Evolutionary conservation across 208 protist genomes (phyloP).

Genomic region (Trypanosoma rangeli): DNA sequence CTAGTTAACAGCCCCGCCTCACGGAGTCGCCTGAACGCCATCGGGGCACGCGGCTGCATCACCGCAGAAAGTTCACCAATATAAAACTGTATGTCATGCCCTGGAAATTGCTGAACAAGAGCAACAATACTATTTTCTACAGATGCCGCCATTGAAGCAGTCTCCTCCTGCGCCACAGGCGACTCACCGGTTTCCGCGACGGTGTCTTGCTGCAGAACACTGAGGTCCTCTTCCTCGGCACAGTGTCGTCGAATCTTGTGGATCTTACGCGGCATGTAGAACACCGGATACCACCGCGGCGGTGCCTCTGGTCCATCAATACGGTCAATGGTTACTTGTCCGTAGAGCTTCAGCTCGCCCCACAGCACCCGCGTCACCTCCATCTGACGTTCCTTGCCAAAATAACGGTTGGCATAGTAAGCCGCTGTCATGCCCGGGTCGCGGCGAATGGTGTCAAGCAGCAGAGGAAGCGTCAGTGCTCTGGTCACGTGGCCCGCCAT

Average conservation of each 20-base stretch:
- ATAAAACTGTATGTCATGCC: conserved; percentile 75
- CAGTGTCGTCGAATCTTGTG: conserved; percentile 64
- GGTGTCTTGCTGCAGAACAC: conserved; percentile 38
- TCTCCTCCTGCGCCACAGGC: conserved; percentile 13
- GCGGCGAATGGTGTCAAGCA: conserved; percentile 73
- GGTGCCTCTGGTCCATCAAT: conserved; percentile 49
- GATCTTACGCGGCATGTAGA: conserved; percentile 38
- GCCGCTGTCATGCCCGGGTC: conserved; percentile 79
- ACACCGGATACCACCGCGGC: conserved; percentile 77
- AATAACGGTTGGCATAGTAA: conserved; percentile 91
- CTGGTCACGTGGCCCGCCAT: conserved; percentile 15
- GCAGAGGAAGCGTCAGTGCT: conserved; percentile 36
- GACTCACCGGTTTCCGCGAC: neutral
- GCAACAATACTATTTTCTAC: conserved; percentile 50
- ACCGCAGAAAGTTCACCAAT: conserved; percentile 46
- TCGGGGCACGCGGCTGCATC: conserved; percentile 45
- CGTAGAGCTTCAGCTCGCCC: conserved; percentile 73
- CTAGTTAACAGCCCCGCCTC: conserved; percentile 61
- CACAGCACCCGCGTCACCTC: conserved; percentile 75
- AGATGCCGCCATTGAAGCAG: conserved; percentile 18
- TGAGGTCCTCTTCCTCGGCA: conserved; percentile 77
- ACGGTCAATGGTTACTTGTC: conserved; percentile 75
- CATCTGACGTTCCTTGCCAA: conserved; percentile 58
- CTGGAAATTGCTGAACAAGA: conserved; percentile 50
- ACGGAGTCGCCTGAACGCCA: conserved; percentile 70